Percentiles rank a stretch among this genome's conserved stretches.
These are phyloP conservation scores for Schizosaccharomyces japonicus DNA, from an alignment of 805 yeast genomes.

Conservation along the genomic window DNA sequence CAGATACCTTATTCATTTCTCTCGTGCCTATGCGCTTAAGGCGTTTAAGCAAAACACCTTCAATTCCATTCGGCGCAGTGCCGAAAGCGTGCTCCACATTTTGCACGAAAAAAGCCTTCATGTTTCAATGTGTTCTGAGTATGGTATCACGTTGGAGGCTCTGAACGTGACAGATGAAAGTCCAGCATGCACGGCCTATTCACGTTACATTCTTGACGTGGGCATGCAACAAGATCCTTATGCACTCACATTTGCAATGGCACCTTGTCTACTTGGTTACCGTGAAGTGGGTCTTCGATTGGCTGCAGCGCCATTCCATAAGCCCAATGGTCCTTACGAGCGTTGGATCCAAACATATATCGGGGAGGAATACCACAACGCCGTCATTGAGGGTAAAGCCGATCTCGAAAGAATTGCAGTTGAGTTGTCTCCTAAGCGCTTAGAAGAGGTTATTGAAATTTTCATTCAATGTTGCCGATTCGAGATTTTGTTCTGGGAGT, in stretches of 20 bases:
- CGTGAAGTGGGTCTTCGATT: constrained; percentile 27
- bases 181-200: constrained; percentile 34
- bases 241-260: constrained; percentile 40
- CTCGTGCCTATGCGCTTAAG: constrained; percentile 39
- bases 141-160: constrained; percentile 20
- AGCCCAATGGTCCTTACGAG: constrained; percentile 12
- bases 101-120: constrained; percentile 35
- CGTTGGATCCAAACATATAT: constrained; percentile 42
- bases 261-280: constrained; percentile 60
- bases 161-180: constrained; percentile 27
- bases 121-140: constrained; percentile 23
- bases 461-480: constrained; percentile 34
- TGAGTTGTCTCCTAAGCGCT: constrained; percentile 21
- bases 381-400: constrained; percentile 27
- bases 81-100: constrained; percentile 28
- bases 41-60: constrained; percentile 36
- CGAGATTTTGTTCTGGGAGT: constrained; percentile 43
- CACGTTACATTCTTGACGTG: constrained; percentile 32
- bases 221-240: constrained; percentile 35
- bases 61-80: constrained; percentile 21
- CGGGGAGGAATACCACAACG: constrained; percentile 32
- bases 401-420: constrained; percentile 24
- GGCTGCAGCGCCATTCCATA: constrained; percentile 13
- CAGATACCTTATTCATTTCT: constrained; percentile 43
- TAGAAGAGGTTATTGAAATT: constrained; percentile 30